Evolutionary conservation across 164 flowering plant species (phyloP), one percentile per base, ranked within the genome.

Genomic region (Malania oleifera): DNA sequence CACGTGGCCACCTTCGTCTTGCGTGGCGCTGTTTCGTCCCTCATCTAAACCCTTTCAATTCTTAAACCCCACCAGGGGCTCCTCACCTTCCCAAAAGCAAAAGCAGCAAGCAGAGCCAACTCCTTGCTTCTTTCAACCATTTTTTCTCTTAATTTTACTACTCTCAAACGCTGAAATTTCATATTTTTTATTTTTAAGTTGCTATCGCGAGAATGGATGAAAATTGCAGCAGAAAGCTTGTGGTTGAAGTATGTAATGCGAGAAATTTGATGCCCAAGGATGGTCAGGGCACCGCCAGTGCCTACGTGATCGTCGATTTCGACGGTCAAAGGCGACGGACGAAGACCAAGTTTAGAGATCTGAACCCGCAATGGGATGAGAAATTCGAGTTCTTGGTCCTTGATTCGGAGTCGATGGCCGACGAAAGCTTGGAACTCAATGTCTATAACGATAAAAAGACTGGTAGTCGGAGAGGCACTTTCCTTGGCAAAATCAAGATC

Each of bases 331-430:
- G 93, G 14, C 71, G 90, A 23, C 79, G 98, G 13, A 89, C 98
- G 1, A 83, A 77, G 72, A 89, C 96, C 9, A 84, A 71, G 44
- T 63, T 63, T 59, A 59, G 86, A 29, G 96, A 92, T 70, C 84
- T 92, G 43, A 92, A 92, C 58, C 98, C 98, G 0, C 74, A 79
- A 64, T 92, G 96, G 96, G 82, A 87, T 59, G 98, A 92, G 82
- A 76, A 66, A 72, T 70, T 85, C 23, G 93, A 92, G 74, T 92
- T 89, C 61, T 26, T 72, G 1, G 85, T 92, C 22, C 80, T 77
- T 60, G 93, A 89, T 61, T 46, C 60, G 0, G 89, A 73, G 0
- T 27, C 88, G 15, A 81, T 89, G 88, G 71, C 75, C 3, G 41
- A 71, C 1, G 96, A 92, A 47, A 73, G 71, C 0, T 48, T 92